phyloP scores from a whole-genome alignment of 2,329 filamentous ascomycete genomes.

The Dactylellina cionopaga region DNA sequence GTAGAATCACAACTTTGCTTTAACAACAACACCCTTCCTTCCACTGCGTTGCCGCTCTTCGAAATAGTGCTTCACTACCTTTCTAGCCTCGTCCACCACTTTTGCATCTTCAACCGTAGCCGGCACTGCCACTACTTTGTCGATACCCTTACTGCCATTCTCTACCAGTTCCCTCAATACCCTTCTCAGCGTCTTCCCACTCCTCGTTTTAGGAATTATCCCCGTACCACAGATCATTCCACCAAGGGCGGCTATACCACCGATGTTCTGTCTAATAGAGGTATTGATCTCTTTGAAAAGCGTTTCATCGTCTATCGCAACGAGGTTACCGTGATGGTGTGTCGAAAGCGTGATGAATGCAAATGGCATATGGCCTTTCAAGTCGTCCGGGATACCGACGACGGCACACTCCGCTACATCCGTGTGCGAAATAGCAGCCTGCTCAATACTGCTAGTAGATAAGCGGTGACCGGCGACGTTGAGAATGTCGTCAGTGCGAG shows the following conservation, averaged over 20 bases:
- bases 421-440: slow-evolving; percentile 84
- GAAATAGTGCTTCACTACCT: slow-evolving; percentile 80
- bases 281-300: slow-evolving; percentile 72
- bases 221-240: slow-evolving; percentile 81
- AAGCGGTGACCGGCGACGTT: slow-evolving; percentile 95
- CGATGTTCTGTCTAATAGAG: slow-evolving; percentile 81
- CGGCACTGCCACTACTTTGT: slow-evolving; percentile 77
- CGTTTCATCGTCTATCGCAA: slow-evolving; percentile 22
- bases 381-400: slow-evolving; percentile 81
- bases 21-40: slow-evolving; percentile 54
- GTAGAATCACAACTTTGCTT: slow-evolving; percentile 62
- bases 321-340: slow-evolving; percentile 59
- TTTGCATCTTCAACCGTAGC: slow-evolving; percentile 84
- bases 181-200: slow-evolving; percentile 87
- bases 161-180: slow-evolving; percentile 86
- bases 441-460: slow-evolving; percentile 87
- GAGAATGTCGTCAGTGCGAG: slow-evolving; percentile 82
- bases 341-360: slow-evolving; percentile 78
- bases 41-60: slow-evolving; percentile 59
- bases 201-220: slow-evolving; percentile 90
- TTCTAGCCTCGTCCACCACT: slow-evolving; percentile 78
- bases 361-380: slow-evolving; percentile 92
- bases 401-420: slow-evolving; percentile 84
- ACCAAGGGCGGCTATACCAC: slow-evolving; percentile 83
- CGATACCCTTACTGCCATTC: slow-evolving; percentile 78